Base-by-base conservation (phyloP, 177 flowering plant species). In the Vitis hybrid region DNA sequence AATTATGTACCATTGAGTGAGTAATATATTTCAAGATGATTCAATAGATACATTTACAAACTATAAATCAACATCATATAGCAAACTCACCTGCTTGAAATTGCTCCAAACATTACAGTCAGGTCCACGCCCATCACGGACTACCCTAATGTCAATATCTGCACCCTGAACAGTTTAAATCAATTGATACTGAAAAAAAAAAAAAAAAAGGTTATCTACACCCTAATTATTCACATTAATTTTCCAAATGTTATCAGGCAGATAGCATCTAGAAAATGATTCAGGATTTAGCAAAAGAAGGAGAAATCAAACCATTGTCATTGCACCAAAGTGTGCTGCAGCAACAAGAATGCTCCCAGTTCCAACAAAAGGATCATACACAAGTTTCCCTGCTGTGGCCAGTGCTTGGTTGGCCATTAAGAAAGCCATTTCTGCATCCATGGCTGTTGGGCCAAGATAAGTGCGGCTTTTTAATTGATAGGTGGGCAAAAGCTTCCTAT, bases 371-470 rank as follows among this genome's bases (percentile, higher is more conserved):
- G 99, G 99, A 70, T 95, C 99, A 76, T 76, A 95, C 10, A 91
- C 91, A 60, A 95, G 90, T 68, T 93, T 95, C 73, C 99, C 99
- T 3, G 84, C 77, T 60, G 80, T 72, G 11, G 85, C 93, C 71
- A 90, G 72, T 68, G 88, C 99, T 82, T 91, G 99, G 75, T 95
- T 95, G 72, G 99, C 94, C 99, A 95, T 95, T 68, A 95, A 80
- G 75, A 95, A 93, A 70, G 99, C 98, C 89, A 95, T 86, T 82
- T 95, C 99, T 55, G 99, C 98, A 87, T 95, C 99, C 99, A 95
- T 95, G 26, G 99, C 97, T 19, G 99, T 95, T 51, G 99, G 99
- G 31, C 99, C 99, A 74, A 95, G 86, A 80, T 95, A 95, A 26
- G 58, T 86, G 56, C 99, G 96, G 74, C 91, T 90, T 77, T 95